Evolutionary conservation across 192 early-diverging fungal species (phyloP).

Genomic region (Geranomyces michiganensis): DNA sequence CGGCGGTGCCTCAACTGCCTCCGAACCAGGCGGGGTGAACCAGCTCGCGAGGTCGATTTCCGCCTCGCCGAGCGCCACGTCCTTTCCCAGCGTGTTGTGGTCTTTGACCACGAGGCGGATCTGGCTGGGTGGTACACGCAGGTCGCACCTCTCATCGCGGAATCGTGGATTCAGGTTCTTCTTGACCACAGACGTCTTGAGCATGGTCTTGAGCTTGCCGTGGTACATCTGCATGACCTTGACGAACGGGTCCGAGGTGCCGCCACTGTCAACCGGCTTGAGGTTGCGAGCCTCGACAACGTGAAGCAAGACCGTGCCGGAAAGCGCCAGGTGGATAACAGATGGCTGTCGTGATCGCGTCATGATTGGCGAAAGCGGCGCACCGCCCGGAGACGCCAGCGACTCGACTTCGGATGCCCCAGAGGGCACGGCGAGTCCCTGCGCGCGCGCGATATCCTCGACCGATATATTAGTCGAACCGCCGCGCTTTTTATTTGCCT

Average conservation of each 20-base stretch:
- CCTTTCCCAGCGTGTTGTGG: constrained; percentile 65
- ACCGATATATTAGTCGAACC: neutral
- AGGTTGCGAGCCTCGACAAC: constrained; percentile 55
- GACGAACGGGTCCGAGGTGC: constrained; percentile 47
- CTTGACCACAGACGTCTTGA: constrained; percentile 72
- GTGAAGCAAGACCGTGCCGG: constrained; percentile 31
- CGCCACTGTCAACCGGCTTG: constrained; percentile 59
- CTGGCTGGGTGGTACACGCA: constrained; percentile 33
- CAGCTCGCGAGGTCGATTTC: constrained; percentile 55
- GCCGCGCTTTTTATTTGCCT: neutral
- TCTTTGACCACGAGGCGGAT: constrained; percentile 69
- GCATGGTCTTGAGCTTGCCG: constrained; percentile 61
- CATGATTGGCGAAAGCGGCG: neutral
- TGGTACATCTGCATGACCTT: constrained; percentile 34
- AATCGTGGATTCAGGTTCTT: constrained; percentile 70
- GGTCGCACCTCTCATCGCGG: constrained; percentile 44
- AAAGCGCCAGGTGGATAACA: neutral
- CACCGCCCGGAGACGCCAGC: neutral
- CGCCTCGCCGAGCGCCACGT: constrained; percentile 67
- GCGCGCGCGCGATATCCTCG: constrained; percentile 9
- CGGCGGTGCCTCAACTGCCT: neutral
- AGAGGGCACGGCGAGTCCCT: constrained; percentile 1
- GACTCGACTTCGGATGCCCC: neutral
- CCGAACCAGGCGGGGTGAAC: constrained; percentile 20
- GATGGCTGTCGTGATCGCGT: neutral